phyloP scores from a whole-genome alignment of 805 yeast genomes.

The Candida yuanshanica region DNA sequence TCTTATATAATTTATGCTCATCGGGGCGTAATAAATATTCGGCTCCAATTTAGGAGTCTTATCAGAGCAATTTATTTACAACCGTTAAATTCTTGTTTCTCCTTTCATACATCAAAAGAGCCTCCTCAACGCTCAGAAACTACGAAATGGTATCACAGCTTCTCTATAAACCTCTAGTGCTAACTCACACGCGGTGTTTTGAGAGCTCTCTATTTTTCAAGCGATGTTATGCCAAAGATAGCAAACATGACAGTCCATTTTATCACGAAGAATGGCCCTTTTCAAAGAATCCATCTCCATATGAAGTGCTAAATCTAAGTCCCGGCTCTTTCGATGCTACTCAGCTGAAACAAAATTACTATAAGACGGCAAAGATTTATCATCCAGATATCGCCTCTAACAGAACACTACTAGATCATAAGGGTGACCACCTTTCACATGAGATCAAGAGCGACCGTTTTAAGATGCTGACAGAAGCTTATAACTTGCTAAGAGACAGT shows the following conservation, averaged over 20 bases:
- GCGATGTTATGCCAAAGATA: neutral
- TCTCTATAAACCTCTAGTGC: neutral
- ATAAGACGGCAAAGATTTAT: conserved; percentile 62
- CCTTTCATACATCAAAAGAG: neutral
- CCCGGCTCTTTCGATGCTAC: conserved; percentile 30
- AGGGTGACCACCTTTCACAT: conserved; percentile 27
- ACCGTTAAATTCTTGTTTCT: neutral
- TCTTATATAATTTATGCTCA: no score
- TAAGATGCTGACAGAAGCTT: conserved; percentile 52
- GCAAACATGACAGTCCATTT: neutral
- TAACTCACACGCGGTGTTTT: neutral
- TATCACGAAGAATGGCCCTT: conserved; percentile 50
- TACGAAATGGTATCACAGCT: neutral
- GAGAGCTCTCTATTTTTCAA: neutral
- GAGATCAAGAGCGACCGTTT: conserved; percentile 35
- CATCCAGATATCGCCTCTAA: conserved; percentile 65
- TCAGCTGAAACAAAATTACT: conserved; percentile 44
- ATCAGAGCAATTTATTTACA: no score
- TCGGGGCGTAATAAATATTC: no score
- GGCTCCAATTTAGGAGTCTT: no score
- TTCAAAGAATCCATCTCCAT: conserved; percentile 54
- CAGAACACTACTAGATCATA: conserved; percentile 21
- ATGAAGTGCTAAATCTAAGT: conserved; percentile 52
- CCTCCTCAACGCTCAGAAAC: neutral
- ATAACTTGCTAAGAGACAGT: conserved; percentile 46